These are phyloP conservation scores for Syncephalastrum contaminatum DNA, from an alignment of 371 early-diverging fungal species.

Conservation along the genomic window DNA sequence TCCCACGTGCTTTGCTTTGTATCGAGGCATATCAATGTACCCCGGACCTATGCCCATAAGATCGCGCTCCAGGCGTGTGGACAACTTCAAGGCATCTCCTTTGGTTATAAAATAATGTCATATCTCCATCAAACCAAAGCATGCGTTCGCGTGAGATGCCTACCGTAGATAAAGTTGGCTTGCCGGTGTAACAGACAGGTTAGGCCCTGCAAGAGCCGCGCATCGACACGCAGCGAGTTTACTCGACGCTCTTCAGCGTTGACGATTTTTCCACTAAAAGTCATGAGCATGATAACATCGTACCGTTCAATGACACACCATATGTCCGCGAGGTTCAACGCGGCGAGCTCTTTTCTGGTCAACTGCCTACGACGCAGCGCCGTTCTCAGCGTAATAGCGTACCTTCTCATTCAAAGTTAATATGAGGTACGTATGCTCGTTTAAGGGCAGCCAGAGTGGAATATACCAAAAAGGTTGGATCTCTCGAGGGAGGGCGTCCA, in stretches of 20 bases:
- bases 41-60: not conserved
- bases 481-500: too few relatives aligned
- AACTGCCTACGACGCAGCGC: conserved; percentile 4
- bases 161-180: conserved; percentile 4
- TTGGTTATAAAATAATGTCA: not conserved
- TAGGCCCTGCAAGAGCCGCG: conserved; percentile 8
- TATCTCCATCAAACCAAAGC: not conserved
- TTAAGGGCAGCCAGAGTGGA: not conserved
- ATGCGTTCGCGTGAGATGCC: not conserved
- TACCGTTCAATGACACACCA: conserved; percentile 7
- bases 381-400: conserved; percentile 9
- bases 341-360: conserved; percentile 6
- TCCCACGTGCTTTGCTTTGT: conserved; percentile 2
- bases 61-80: conserved; percentile 10
- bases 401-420: conserved; percentile 9
- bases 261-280: too few relatives aligned
- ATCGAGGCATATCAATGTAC: conserved; percentile 6
- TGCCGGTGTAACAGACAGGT: conserved; percentile 7
- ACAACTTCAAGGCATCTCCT: conserved; percentile 15
- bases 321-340: conserved; percentile 7
- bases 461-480: not conserved
- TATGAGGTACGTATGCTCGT: not conserved
- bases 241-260: too few relatives aligned
- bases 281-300: too few relatives aligned
- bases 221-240: conserved; percentile 3